These are phyloP conservation scores for Candida tropicalis DNA, from an alignment of 1,139 yeast species.

Conservation along the genomic window DNA sequence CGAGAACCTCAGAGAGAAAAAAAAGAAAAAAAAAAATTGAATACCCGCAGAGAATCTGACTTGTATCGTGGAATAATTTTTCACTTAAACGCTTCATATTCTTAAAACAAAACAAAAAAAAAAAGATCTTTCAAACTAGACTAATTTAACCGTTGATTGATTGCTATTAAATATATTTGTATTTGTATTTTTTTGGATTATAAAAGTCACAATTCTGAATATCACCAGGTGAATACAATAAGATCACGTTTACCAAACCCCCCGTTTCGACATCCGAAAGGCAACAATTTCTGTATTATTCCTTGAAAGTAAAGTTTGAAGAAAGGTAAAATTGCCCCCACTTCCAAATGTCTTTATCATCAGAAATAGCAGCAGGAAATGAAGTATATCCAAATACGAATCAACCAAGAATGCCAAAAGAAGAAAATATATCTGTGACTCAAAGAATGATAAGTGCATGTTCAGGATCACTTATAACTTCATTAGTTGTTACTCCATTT, in stretches of 20 bases:
- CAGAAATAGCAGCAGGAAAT: slow-evolving; percentile 39
- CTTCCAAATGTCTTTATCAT: slow-evolving; percentile 34
- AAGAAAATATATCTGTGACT: slow-evolving; percentile 41
- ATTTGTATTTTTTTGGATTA: too few species aligned
- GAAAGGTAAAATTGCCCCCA: too few species aligned
- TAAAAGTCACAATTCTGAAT: too few species aligned
- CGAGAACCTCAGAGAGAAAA: too few species aligned
- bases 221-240: too few species aligned
- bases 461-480: slow-evolving; percentile 86
- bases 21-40: not conserved
- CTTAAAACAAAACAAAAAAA: not conserved
- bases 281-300: too few species aligned
- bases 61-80: slow-evolving; percentile 2
- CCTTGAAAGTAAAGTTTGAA: too few species aligned
- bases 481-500: slow-evolving; percentile 86
- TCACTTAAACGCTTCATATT: not conserved
- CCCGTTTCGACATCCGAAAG: too few species aligned
- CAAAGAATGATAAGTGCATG: slow-evolving; percentile 91
- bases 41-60: not conserved
- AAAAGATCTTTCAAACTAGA: not conserved
- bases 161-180: too few species aligned
- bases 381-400: slow-evolving; percentile 30
- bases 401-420: slow-evolving; percentile 10
- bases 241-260: too few species aligned
- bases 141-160: too few species aligned